Base-by-base conservation (phyloP, 1,139 yeast genomes). In the Candida dubliniensis region DNA sequence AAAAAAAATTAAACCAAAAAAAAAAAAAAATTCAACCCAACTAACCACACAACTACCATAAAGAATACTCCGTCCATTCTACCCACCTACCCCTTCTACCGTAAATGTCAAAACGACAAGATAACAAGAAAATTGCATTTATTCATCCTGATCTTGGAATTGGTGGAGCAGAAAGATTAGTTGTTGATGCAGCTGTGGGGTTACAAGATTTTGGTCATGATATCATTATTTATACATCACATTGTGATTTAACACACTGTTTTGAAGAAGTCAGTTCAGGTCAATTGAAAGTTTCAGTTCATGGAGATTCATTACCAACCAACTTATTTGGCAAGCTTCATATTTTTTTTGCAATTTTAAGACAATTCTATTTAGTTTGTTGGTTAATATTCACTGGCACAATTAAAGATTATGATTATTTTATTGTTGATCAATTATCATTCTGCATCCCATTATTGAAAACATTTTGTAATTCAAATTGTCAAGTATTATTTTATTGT, bases 91-190 rank as follows among this genome's bases (percentile, higher is more conserved):
- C 23, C 23, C 5, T 18, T 4, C 23, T 18, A 4, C 23, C 23
- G 3, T 3, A 18, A 18, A 18, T 18, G 23, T 18, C 23, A 18
- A 18, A 18, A 5, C 23, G 24, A 15, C 24, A 18, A 8, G 29
- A 18, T 4, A 18, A 34, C 12, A 18, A 9, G 43, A 58, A 54
- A 46, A 76, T 91, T 35, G 98, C 97, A 3, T 89, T 93, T 57
- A 69, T 93, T 11, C 99, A 93, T 60, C 99, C 99, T 0, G 99
- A 93, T 66, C 69, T 93, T 43, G 99, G 99, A 0, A 93, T 93
- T 47, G 84, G 96, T 7, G 99, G 99, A 4, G 99, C 99, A 0
- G 99, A 93, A 63, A 72, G 99, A 47, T 74, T 95, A 24, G 91
- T 93, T 1, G 96, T 93, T 1, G 99, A 93, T 64, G 95, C 96